A percentile compares a stretch with the other conserved stretches of the same genome.
phyloP scores from a whole-genome alignment of 345 rosid genomes.

The Citrus mangshanensis region DNA sequence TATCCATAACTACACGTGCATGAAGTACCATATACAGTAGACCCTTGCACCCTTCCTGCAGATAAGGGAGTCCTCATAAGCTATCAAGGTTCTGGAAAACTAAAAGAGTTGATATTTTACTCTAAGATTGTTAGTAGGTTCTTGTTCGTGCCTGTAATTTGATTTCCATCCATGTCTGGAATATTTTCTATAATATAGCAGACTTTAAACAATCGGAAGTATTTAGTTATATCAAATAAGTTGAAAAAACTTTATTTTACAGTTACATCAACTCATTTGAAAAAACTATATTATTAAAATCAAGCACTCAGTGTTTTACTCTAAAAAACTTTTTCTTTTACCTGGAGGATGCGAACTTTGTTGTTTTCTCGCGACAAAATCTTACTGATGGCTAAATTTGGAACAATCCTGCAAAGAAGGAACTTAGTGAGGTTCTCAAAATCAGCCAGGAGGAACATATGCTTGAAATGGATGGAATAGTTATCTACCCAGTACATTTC shows the following conservation, averaged over 20 bases:
- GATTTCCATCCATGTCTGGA: neutral
- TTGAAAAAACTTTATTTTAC: neutral
- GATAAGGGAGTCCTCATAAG: neutral
- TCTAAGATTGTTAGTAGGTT: neutral
- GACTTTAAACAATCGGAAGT: neutral
- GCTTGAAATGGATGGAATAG: neutral
- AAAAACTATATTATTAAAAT: neutral
- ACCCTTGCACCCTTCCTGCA: constrained; percentile 97
- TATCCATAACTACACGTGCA: constrained; percentile 87
- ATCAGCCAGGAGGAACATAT: neutral
- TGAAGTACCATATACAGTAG: constrained; percentile 95
- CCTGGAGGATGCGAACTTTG: constrained; percentile 93
- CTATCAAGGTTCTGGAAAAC: neutral
- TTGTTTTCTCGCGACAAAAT: constrained; percentile 86
- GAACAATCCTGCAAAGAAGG: constrained; percentile 73
- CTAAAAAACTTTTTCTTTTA: constrained; percentile 23
- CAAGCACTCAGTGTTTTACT: neutral
- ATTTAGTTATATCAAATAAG: neutral
- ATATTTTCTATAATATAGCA: neutral
- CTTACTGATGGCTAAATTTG: constrained; percentile 92
- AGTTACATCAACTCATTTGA: neutral
- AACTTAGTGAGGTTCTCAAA: neutral
- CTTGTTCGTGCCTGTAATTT: neutral
- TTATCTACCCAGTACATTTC: neutral
- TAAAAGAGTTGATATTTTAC: neutral